Evolutionary conservation across 257 asterid species (phyloP), one percentile per base, ranked within the genome.

Genomic region (Cynanchum wilfordii): DNA sequence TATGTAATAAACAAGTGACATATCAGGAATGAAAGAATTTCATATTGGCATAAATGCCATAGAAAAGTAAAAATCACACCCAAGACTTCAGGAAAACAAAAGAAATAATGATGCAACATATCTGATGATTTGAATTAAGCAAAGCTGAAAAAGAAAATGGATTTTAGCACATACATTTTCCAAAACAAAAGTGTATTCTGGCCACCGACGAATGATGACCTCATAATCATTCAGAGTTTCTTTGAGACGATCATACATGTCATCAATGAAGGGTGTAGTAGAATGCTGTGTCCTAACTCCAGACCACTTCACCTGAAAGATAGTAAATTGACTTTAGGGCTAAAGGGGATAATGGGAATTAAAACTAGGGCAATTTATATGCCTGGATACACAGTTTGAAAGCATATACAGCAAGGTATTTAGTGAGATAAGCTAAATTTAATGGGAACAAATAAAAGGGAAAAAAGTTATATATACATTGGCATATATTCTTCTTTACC

Each of bases 181-280:
- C 79, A 85, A 70, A 27, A 77, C 85, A 70, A 75, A 78, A 42
- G 87, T 82, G 68, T 85, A 85, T 67, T 85, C 87, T 7, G 89
- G 89, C 89, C 89, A 85, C 68, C 89, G 87, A 74, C 84, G 55
- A 63, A 85, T 82, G 77, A 85, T 85, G 79, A 85, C 78, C 60
- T 82, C 89, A 69, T 80, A 85, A 77, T 85, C 84, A n/a, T 74
- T 82, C 69, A 85, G 66, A 25, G 85, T 82, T 75, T 75, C 82
- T 27, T 78, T 80, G 67, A 85, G 82, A 42, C 89, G 86, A 40
- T 80, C 84, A 54, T 85, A 85, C 89, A 85, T 82, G 29, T 85
- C 87, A 76, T 85, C 89, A 45, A 85, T 62, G 71, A 85, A 85
- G 3, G 89, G 89, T 36, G 89, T 85, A 3, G 87, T 85, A 29